Percentiles rank a stretch among this genome's conserved stretches.
phyloP scores from a whole-genome alignment of 352 stramenopile species.

The Aphanomyces astaci region DNA sequence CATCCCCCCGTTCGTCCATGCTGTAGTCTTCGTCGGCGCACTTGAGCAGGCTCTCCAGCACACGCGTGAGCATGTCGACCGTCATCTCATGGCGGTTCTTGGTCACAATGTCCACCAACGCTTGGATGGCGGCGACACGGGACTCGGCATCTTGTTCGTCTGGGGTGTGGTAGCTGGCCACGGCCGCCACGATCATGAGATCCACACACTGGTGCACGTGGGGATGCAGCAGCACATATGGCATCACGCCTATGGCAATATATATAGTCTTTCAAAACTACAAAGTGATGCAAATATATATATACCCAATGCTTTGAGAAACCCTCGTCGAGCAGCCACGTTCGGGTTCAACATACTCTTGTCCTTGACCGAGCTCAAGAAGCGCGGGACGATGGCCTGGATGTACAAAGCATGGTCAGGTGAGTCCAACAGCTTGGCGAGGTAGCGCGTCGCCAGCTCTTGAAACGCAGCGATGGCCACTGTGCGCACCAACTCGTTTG shows the following conservation, averaged over 20 bases:
- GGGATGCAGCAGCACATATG: conserved; percentile 34
- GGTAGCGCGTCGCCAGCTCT: conserved; percentile 83
- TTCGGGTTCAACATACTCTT: conserved; percentile 60
- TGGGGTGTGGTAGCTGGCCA: conserved; percentile 36
- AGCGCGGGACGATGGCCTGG: conserved; percentile 47
- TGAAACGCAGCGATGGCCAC: conserved; percentile 81
- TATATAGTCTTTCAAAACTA: too few species aligned
- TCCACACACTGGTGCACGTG: conserved; percentile 28
- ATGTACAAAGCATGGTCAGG: conserved; percentile 42
- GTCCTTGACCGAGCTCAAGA: conserved; percentile 33
- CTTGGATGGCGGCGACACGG: conserved; percentile 87
- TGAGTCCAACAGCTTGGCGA: conserved; percentile 52
- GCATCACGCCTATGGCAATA: conserved; percentile 33
- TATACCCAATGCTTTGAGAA: conserved; percentile 25
- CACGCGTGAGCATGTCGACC: conserved; percentile 33
- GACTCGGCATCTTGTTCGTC: conserved; percentile 92
- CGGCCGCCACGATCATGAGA: conserved; percentile 38
- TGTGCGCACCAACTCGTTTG: conserved; percentile 87
- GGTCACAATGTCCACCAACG: conserved; percentile 54
- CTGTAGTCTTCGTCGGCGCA: conserved; percentile 92
- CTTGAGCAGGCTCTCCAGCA: conserved; percentile 80
- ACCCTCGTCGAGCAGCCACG: conserved; percentile 84
- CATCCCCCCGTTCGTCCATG: conserved; percentile 95
- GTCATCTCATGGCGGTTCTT: conserved; percentile 25
- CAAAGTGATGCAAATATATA: too few species aligned